These are phyloP conservation scores for Martensiomyces pterosporus DNA, from an alignment of 192 early-diverging fungal species.

Conservation along the genomic window DNA sequence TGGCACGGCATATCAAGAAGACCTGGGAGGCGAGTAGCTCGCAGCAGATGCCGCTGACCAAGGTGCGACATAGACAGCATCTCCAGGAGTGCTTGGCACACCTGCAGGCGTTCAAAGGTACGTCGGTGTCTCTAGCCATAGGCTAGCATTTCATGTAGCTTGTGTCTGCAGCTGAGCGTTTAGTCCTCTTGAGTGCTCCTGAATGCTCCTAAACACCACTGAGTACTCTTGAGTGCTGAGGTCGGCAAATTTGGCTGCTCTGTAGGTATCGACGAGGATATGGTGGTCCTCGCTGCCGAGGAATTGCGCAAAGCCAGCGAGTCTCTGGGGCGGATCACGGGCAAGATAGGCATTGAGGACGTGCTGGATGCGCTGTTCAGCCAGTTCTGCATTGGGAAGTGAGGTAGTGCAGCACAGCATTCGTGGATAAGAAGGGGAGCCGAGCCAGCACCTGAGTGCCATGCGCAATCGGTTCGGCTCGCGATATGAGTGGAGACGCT, in stretches of 20 bases:
- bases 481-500: too few species aligned
- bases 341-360: slow-evolving; percentile 67
- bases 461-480: too few species aligned
- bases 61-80: slow-evolving; percentile 63
- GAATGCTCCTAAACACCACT: too few species aligned
- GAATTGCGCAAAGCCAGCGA: slow-evolving; percentile 63
- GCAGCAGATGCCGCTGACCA: slow-evolving; percentile 58
- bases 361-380: slow-evolving; percentile 70
- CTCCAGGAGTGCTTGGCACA: slow-evolving; percentile 52
- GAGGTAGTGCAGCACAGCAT: too few species aligned
- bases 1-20: slow-evolving; percentile 23
- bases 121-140: too few species aligned
- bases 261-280: slow-evolving; percentile 27
- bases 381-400: slow-evolving; percentile 79
- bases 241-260: background rate
- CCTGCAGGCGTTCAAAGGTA: slow-evolving; percentile 37
- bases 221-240: too few species aligned
- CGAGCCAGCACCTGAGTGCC: too few species aligned
- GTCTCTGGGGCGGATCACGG: slow-evolving; percentile 68
- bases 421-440: too few species aligned
- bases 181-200: too few species aligned
- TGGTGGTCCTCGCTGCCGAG: slow-evolving; percentile 69
- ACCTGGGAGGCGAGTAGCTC: slow-evolving; percentile 16
- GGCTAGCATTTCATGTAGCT: too few species aligned
- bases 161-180: too few species aligned